Evolutionary conservation across 352 stramenopile species (phyloP).

Genomic region (Halophytophthora polymorphica): DNA sequence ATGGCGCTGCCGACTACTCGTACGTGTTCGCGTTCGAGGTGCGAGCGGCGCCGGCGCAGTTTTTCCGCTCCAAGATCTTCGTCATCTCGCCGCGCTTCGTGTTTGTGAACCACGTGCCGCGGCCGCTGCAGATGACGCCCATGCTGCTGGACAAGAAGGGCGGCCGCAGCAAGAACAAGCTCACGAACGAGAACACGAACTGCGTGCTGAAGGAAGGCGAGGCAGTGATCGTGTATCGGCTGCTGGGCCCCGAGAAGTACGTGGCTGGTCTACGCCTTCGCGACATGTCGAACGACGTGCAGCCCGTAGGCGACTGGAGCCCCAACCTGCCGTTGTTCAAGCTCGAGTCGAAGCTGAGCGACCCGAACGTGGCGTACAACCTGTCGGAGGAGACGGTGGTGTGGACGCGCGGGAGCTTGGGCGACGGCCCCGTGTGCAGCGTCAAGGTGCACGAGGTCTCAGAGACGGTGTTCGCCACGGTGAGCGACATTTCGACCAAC

Average conservation of each 20-base stretch:
- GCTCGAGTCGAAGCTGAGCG: slow-evolving; percentile 33
- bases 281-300: slow-evolving; percentile 48
- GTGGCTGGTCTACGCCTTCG: slow-evolving; percentile 60
- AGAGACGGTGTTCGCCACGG: slow-evolving; percentile 66
- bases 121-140: slow-evolving; percentile 65
- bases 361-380: slow-evolving; percentile 41
- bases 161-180: slow-evolving; percentile 29
- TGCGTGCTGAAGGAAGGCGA: slow-evolving; percentile 52
- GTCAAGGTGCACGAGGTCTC: slow-evolving; percentile 53
- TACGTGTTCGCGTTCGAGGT: slow-evolving; percentile 84
- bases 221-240: slow-evolving; percentile 57
- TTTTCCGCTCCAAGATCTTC: slow-evolving; percentile 81
- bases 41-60: slow-evolving; percentile 73
- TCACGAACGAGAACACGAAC: slow-evolving; percentile 27
- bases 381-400: slow-evolving; percentile 45
- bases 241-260: slow-evolving; percentile 72
- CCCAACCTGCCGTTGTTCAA: slow-evolving; percentile 47
- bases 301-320: slow-evolving; percentile 58
- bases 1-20: slow-evolving; percentile 40
- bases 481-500: slow-evolving; percentile 64
- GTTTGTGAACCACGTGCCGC: slow-evolving; percentile 59
- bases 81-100: slow-evolving; percentile 76
- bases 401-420: slow-evolving; percentile 70
- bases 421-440: slow-evolving; percentile 72
- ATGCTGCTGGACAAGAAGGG: slow-evolving; percentile 80